These are phyloP conservation scores for Lactarius pseudohatsudake DNA, from an alignment of 768 basidiomycete species.

Conservation along the genomic window DNA sequence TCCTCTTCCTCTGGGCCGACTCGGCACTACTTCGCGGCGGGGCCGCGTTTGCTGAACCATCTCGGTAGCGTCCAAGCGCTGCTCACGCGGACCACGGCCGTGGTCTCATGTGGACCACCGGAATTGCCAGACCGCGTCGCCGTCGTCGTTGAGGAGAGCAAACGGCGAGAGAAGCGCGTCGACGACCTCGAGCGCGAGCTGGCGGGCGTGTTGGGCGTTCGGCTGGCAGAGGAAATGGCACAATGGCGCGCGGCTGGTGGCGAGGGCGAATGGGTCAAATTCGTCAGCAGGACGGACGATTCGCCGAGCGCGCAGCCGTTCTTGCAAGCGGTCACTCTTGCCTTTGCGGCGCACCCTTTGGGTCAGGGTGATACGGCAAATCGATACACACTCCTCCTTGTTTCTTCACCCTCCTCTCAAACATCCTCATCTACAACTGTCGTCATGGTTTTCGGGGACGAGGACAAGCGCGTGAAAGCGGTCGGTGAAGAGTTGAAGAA, in stretches of 20 bases:
- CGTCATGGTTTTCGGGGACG: constrained; percentile 59
- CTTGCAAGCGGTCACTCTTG: constrained; percentile 55
- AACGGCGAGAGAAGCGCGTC: constrained; percentile 63
- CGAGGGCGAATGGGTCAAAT: constrained; percentile 43
- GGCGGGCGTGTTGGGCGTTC: constrained; percentile 48
- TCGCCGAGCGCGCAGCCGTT: constrained; percentile 56
- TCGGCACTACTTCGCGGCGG: constrained; percentile 81
- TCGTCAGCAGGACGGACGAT: constrained; percentile 63
- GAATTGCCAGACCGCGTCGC: constrained; percentile 68
- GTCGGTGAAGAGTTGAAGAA: constrained; percentile 56
- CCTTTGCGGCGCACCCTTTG: constrained; percentile 38
- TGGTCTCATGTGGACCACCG: constrained; percentile 65
- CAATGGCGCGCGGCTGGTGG: constrained; percentile 30
- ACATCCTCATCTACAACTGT: constrained; percentile 49
- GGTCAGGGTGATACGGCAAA: constrained; percentile 30
- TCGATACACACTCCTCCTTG: constrained; percentile 50
- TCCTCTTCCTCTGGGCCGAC: constrained; percentile 61
- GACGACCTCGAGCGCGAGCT: constrained; percentile 69
- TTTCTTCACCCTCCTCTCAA: constrained; percentile 63
- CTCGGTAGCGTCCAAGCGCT: constrained; percentile 56
- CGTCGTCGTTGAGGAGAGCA: constrained; percentile 66
- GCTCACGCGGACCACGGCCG: constrained; percentile 55
- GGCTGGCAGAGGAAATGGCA: constrained; percentile 41
- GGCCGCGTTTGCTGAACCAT: constrained; percentile 68
- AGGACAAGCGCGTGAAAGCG: constrained; percentile 58